Evolutionary conservation across 805 yeast genomes (phyloP).

Genomic region (Kluyveromyces siamensis): DNA sequence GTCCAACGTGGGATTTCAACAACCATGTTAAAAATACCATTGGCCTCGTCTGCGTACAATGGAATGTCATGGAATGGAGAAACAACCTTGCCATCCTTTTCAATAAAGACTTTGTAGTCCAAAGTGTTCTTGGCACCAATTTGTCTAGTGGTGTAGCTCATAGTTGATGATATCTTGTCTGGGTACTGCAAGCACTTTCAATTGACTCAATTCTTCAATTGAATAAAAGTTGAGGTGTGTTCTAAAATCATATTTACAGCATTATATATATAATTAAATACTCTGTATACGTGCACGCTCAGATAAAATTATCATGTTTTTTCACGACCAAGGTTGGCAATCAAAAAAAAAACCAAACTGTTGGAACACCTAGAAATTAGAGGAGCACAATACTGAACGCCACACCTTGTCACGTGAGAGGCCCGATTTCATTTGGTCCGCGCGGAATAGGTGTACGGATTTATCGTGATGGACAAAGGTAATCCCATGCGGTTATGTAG

Average conservation of each 20-base stretch:
- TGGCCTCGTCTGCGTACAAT: slow-evolving; percentile 87
- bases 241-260: too few relatives aligned
- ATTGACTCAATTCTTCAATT: neutral
- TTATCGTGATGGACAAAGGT: too few relatives aligned
- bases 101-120: slow-evolving; percentile 86
- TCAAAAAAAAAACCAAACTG: too few relatives aligned
- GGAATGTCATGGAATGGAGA: slow-evolving; percentile 95
- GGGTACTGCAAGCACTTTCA: neutral
- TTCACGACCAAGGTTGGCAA: neutral
- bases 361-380: too few relatives aligned
- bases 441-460: too few relatives aligned
- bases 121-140: slow-evolving; percentile 93
- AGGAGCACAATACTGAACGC: neutral
- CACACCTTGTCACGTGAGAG: neutral
- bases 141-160: slow-evolving; percentile 84
- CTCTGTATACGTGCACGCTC: neutral
- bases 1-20: slow-evolving; percentile 99
- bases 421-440: too few relatives aligned
- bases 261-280: too few relatives aligned
- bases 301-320: too few relatives aligned
- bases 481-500: too few relatives aligned
- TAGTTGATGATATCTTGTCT: slow-evolving; percentile 13
- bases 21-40: slow-evolving; percentile 78
- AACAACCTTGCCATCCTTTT: slow-evolving; percentile 87
- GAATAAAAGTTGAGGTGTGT: too few relatives aligned